These are phyloP conservation scores for Xylariaceae sp. DNA, from an alignment of 2,329 filamentous ascomycete species.

Conservation along the genomic window DNA sequence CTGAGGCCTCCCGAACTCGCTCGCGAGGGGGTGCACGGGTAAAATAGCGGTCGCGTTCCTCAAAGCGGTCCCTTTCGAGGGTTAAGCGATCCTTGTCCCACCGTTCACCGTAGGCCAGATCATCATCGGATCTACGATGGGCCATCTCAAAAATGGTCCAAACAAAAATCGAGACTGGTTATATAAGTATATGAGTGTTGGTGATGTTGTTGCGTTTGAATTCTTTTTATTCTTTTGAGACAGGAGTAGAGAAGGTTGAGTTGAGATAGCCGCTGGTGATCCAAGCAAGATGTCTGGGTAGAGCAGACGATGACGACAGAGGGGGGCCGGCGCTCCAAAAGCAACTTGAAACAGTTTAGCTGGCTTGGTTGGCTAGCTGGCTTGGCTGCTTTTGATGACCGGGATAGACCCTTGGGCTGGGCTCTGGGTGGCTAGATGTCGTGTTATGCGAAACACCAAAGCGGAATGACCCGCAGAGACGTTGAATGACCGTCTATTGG, in stretches of 20 bases:
- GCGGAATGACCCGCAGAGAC: conserved; percentile 1
- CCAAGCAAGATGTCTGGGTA: neutral
- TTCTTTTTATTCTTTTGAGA: too few species aligned
- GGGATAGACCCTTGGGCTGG: neutral
- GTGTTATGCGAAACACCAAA: conserved; percentile 11
- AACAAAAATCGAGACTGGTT: neutral
- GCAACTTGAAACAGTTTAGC: too few species aligned
- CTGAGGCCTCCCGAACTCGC: conserved; percentile 40
- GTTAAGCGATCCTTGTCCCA: conserved; percentile 64
- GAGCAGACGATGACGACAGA: conserved; percentile 24
- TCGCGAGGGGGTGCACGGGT: conserved; percentile 45
- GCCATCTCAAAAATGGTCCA: conserved; percentile 12
- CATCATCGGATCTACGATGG: conserved; percentile 35
- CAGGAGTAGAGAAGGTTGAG: neutral
- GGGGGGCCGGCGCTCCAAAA: conserved; percentile 4
- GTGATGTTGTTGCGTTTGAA: too few species aligned
- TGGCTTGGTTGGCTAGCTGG: neutral
- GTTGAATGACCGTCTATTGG: conserved; percentile 12
- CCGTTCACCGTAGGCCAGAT: conserved; percentile 48
- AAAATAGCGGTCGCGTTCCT: conserved; percentile 58
- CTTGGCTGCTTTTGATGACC: neutral
- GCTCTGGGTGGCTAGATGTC: neutral
- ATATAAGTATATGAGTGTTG: neutral
- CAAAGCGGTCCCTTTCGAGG: conserved; percentile 56
- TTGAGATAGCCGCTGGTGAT: neutral